phyloP scores from a whole-genome alignment of 441 rosid genomes.

The Syzygium malaccense region DNA sequence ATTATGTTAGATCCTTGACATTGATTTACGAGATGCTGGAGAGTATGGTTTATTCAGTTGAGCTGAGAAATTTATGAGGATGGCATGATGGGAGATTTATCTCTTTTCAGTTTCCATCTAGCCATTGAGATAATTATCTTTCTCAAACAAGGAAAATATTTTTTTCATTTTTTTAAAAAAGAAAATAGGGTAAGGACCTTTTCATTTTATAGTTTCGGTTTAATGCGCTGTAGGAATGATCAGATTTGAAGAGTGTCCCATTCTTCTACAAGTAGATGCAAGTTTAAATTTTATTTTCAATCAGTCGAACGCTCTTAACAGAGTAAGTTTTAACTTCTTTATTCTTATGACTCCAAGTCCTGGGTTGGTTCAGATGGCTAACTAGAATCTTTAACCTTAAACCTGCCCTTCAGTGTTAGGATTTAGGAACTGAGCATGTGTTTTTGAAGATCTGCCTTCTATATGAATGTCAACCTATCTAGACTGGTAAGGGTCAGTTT shows the following conservation, averaged over 20 bases:
- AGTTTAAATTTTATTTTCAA: neutral
- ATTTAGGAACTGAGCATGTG: neutral
- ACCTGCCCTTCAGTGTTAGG: neutral
- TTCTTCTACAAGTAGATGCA: neutral
- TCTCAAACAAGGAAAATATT: neutral
- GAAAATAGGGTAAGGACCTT: neutral
- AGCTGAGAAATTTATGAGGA: neutral
- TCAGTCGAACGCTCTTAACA: neutral
- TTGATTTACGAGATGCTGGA: neutral
- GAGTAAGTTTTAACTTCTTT: neutral
- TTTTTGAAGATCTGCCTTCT: neutral
- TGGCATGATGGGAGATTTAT: neutral
- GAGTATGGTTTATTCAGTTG: neutral
- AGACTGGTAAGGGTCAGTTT: neutral
- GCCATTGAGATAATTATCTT: neutral
- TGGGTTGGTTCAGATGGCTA: neutral
- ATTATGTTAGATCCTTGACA: neutral
- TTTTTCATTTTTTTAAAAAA: neutral
- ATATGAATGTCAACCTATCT: neutral
- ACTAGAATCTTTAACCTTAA: neutral
- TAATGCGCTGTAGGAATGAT: neutral
- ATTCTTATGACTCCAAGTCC: neutral
- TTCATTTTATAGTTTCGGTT: neutral
- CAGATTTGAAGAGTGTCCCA: neutral
- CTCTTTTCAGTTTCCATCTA: neutral